Percentiles rank a stretch among this genome's conserved stretches.
These are phyloP conservation scores for Aleurites moluccanus DNA, from an alignment of 441 rosid genomes.

Conservation along the genomic window DNA sequence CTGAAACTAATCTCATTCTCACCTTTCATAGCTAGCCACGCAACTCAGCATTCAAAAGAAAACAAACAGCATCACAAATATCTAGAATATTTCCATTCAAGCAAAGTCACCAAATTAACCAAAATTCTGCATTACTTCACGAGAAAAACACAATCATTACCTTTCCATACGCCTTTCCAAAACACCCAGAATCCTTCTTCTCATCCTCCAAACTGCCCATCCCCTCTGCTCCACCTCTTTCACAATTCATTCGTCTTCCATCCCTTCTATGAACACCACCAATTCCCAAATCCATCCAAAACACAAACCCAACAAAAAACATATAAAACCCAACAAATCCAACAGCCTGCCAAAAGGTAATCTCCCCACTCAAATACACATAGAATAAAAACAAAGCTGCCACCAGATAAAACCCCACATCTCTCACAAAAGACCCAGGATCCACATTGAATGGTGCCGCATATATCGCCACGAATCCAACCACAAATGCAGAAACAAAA, in stretches of 20 bases:
- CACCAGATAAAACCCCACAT: constrained; percentile 73
- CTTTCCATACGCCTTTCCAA: constrained; percentile 36
- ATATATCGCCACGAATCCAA: constrained; percentile 86
- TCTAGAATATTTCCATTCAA: not conserved
- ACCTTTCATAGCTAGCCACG: not conserved
- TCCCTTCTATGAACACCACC: constrained; percentile 27
- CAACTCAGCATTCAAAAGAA: not conserved
- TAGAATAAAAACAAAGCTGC: constrained; percentile 72
- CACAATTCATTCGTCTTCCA: constrained; percentile 23
- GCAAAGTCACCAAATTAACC: not conserved
- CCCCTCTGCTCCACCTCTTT: constrained; percentile 38
- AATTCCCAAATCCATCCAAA: constrained; percentile 87
- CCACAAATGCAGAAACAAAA: constrained; percentile 88
- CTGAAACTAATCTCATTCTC: not conserved
- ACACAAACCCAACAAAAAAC: constrained; percentile 91
- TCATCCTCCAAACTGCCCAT: constrained; percentile 32
- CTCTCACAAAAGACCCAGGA: constrained; percentile 71
- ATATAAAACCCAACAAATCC: constrained; percentile 81
- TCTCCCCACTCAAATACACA: constrained; percentile 96
- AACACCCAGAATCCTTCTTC: constrained; percentile 29
- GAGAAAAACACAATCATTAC: constrained; percentile 29
- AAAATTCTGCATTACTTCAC: not conserved
- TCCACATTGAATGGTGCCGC: constrained; percentile 84
- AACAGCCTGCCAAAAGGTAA: constrained; percentile 85
- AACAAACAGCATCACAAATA: not conserved